A percentile compares a stretch with the other conserved stretches of the same genome.
Conservation (phyloP, 805 yeast genomes). For the Kluyveromyces siamensis region DNA sequence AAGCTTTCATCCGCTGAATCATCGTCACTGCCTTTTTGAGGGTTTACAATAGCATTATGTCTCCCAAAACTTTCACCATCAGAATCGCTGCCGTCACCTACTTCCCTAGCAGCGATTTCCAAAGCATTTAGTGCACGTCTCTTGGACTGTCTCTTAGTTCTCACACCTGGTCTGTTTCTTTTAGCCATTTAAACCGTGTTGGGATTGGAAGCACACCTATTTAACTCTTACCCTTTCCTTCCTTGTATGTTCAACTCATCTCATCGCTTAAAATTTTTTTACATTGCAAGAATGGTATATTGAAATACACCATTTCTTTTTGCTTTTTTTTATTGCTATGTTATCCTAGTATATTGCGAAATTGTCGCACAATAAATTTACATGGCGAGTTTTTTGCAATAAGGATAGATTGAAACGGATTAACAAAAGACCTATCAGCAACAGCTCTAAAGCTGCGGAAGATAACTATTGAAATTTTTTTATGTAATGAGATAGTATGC, state of each 20-base stretch:
- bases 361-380: not conserved
- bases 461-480: not conserved
- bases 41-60: conserved; percentile 33
- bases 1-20: conserved; percentile 29
- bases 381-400: not conserved
- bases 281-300: not conserved
- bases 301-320: not conserved
- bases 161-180: conserved; percentile 18
- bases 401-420: conserved; percentile 24
- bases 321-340: conserved; percentile 3
- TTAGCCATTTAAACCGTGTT: conserved; percentile 18
- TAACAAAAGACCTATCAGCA: conserved; percentile 47
- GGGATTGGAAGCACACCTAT: not conserved
- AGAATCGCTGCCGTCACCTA: conserved; percentile 27
- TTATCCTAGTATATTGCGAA: not conserved
- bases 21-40: conserved; percentile 24
- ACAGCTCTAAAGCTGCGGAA: conserved; percentile 3
- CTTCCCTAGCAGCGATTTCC: conserved; percentile 39
- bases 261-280: conserved; percentile 9
- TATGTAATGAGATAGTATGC: not conserved
- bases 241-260: conserved; percentile 4
- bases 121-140: conserved; percentile 42
- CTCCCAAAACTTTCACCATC: conserved; percentile 15
- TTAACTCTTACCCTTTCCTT: not conserved
- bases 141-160: conserved; percentile 5